Evolutionary conservation across 2,329 filamentous ascomycete genomes (phyloP).

Genomic region (Byssothecium circinans): DNA sequence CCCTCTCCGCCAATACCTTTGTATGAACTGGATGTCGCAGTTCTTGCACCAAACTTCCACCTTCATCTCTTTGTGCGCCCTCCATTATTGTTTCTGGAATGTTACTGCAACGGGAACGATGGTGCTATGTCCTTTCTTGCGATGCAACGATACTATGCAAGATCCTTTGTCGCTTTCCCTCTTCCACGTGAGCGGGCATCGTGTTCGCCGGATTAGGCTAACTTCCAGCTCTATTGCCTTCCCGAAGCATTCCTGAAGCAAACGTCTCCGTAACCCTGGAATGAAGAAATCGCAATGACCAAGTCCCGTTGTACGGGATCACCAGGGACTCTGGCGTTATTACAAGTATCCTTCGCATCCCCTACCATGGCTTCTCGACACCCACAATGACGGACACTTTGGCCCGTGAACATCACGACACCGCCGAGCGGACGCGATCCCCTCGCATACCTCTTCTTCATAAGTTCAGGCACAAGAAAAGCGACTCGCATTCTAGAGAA

Average conservation of each 20-base stretch:
- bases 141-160: not conserved
- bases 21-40: not conserved
- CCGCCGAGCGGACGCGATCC: conserved; percentile 1
- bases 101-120: not conserved
- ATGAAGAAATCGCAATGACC: not conserved
- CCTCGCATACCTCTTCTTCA: conserved; percentile 4
- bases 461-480: conserved; percentile 6
- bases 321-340: not conserved
- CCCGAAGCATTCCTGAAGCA: conserved; percentile 7
- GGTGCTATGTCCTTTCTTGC: not conserved
- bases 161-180: not conserved
- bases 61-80: not conserved
- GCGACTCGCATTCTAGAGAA: too few species aligned
- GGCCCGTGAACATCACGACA: too few species aligned
- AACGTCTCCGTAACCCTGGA: conserved; percentile 2
- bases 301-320: too few species aligned
- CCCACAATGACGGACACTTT: too few species aligned
- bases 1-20: conserved; percentile 25
- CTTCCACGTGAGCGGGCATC: not conserved
- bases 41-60: not conserved
- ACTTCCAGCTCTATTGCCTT: not conserved
- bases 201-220: not conserved
- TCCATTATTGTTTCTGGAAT: not conserved
- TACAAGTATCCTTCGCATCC: not conserved
- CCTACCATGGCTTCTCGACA: not conserved